Base-by-base conservation (phyloP, 2,329 filamentous ascomycete species). In the Diaporthe amygdali region DNA sequence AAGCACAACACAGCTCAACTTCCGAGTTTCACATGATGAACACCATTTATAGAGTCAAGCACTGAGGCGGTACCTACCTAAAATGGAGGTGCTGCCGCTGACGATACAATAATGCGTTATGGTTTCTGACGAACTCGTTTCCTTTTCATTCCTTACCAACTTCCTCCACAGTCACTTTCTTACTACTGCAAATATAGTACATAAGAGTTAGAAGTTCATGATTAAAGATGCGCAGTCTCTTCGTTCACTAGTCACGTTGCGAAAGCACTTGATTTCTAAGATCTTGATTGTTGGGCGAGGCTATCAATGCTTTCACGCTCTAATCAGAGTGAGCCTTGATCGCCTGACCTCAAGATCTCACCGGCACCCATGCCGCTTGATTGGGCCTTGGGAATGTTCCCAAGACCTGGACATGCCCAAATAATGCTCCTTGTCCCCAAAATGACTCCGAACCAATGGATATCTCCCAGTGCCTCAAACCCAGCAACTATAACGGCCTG, bases 31-130 rank as follows among this genome's bases (percentile, higher is more conserved):
- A 92, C 77, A 88, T 97, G 95, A 98, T 97, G 95, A 97, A 90
- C 90, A 92, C 87, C 88, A 92, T 90, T 88, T 86, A 95, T 95
- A 97, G 95, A 98, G 95, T 98, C 95, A 98, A 98, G 95, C 95
- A 94, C 95, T 93, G 94, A 97, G 90, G 89, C 78, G 75, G 73
- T 74, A 77, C 78, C 80, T 80, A 80, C 75, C 76, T 76, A 77
- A 78, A 72, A 76, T 76, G 74, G 76, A 81, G 81, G 82, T 81
- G 77, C 78, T 80, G 82, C 79, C 80, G 76, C 80, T 86, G 84
- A 84, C 81, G 85, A 88, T 77, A 78, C 73, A 76, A 81, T 76
- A 78, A 80, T 80, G 77, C 79, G 77, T 81, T 80, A 80, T 80
- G 78, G 78, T 80, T 80, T 81, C 81, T 82, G 81, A 82, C 78